These are phyloP conservation scores for Agrocybe chaxingu DNA, from an alignment of 768 basidiomycete species.

Conservation along the genomic window DNA sequence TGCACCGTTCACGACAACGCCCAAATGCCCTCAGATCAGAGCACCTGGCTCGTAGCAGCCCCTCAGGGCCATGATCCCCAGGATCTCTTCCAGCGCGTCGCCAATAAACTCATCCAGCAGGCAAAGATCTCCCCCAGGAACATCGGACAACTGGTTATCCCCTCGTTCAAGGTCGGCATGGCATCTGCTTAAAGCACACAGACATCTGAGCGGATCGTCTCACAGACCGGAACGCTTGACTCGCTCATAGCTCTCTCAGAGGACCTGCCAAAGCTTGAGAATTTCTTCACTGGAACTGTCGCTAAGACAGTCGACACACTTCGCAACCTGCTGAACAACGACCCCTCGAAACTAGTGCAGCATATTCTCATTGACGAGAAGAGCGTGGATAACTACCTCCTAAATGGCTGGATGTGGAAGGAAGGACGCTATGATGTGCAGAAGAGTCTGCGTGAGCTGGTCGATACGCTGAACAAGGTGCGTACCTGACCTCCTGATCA, in stretches of 20 bases:
- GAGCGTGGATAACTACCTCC: conserved; percentile 72
- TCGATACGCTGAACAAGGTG: conserved; percentile 85
- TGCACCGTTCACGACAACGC: conserved; percentile 47
- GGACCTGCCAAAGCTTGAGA: conserved; percentile 88
- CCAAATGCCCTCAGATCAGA: conserved; percentile 96
- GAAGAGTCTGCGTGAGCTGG: conserved; percentile 76
- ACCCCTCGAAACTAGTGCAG: conserved; percentile 69
- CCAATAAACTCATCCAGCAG: conserved; percentile 57
- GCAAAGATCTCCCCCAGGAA: conserved; percentile 46
- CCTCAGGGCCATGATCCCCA: conserved; percentile 87
- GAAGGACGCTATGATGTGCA: conserved; percentile 86
- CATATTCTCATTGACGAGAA: conserved; percentile 81
- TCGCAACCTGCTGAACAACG: conserved; percentile 86
- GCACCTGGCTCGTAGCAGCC: conserved; percentile 88
- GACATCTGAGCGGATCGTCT: conserved; percentile 12
- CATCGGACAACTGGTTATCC: conserved; percentile 69
- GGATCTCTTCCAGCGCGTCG: conserved; percentile 63
- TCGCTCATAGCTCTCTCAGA: conserved; percentile 86
- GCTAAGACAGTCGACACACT: conserved; percentile 95
- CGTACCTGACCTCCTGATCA: conserved; percentile 10
- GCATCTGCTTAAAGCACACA: conserved; percentile 10
- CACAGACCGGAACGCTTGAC: conserved; percentile 91
- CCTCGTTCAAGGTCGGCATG: conserved; percentile 80
- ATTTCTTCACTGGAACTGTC: conserved; percentile 80
- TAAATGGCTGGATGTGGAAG: conserved; percentile 92